Evolutionary conservation across 805 yeast species (phyloP).

Genomic region (Komagataella mondaviorum): DNA sequence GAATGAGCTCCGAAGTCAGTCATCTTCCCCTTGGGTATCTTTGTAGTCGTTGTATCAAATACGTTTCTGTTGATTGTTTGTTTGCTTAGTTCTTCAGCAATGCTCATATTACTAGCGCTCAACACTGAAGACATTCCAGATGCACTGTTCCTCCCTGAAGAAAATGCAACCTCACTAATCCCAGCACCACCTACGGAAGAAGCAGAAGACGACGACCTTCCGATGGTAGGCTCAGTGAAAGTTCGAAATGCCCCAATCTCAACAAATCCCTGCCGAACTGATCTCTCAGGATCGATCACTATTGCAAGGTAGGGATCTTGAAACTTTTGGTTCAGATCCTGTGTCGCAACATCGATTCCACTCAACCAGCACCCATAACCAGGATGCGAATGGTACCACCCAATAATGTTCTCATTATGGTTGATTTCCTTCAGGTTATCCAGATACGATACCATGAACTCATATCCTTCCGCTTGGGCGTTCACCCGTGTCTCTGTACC

Average conservation of each 20-base stretch:
- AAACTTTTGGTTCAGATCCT: slow-evolving; percentile 66
- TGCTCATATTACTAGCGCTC: neutral
- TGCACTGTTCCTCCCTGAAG: neutral
- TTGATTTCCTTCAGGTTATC: slow-evolving; percentile 20
- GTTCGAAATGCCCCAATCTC: slow-evolving; percentile 89
- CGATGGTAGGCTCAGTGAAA: slow-evolving; percentile 12
- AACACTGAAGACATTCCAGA: neutral
- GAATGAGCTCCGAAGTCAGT: slow-evolving; percentile 64
- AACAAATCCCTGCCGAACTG: slow-evolving; percentile 46
- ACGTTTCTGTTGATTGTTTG: neutral
- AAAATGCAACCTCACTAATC: neutral
- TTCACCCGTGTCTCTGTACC: slow-evolving; percentile 95
- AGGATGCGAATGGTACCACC: slow-evolving; percentile 97
- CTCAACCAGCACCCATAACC: slow-evolving; percentile 96
- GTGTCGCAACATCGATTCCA: slow-evolving; percentile 89
- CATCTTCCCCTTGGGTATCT: slow-evolving; percentile 35
- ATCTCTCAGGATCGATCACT: slow-evolving; percentile 74
- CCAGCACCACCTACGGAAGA: neutral
- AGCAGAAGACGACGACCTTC: neutral
- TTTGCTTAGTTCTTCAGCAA: slow-evolving; percentile 2
- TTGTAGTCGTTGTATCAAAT: slow-evolving; percentile 2
- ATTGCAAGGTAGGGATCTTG: slow-evolving; percentile 89
- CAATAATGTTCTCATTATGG: slow-evolving; percentile 64
- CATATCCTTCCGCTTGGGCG: slow-evolving; percentile 89
- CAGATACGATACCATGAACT: slow-evolving; percentile 81